phyloP scores from a whole-genome alignment of 2,329 filamentous ascomycete genomes.

The Orbilia quercus region DNA sequence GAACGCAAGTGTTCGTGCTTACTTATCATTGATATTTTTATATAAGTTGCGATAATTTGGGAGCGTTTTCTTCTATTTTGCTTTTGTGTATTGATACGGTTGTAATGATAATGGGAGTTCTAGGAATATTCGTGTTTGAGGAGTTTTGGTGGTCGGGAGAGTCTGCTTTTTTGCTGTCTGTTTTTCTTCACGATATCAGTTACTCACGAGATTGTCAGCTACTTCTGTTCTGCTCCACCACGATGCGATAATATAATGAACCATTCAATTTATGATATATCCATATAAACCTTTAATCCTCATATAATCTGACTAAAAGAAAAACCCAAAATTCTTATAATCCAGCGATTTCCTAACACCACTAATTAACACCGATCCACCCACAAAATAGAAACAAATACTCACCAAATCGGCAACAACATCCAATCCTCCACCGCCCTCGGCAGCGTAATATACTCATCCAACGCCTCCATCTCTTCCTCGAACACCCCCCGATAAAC shows the following conservation, averaged over 20 bases:
- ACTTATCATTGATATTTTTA: conserved; percentile 39
- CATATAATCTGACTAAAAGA: no score
- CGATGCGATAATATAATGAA: no score
- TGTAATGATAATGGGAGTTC: not conserved
- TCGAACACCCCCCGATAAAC: not conserved
- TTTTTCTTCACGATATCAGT: not conserved
- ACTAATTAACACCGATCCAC: not conserved
- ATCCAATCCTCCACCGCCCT: not conserved
- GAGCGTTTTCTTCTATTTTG: no score
- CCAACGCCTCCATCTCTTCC: not conserved
- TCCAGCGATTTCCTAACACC: not conserved
- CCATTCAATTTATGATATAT: no score
- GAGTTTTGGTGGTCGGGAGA: not conserved
- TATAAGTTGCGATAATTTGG: no score
- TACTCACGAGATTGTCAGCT: no score
- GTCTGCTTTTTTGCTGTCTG: not conserved
- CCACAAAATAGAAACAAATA: not conserved
- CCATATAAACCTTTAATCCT: no score
- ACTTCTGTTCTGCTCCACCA: no score
- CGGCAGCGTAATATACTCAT: not conserved
- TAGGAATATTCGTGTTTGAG: not conserved
- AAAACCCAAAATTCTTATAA: not conserved
- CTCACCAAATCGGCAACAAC: not conserved
- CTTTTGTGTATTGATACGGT: not conserved
- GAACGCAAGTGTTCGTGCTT: conserved; percentile 36